Evolutionary conservation across 1,284 basidiomycete species (phyloP), one percentile per base, ranked within the genome.

Genomic region (Microbotryum scabiosae): DNA sequence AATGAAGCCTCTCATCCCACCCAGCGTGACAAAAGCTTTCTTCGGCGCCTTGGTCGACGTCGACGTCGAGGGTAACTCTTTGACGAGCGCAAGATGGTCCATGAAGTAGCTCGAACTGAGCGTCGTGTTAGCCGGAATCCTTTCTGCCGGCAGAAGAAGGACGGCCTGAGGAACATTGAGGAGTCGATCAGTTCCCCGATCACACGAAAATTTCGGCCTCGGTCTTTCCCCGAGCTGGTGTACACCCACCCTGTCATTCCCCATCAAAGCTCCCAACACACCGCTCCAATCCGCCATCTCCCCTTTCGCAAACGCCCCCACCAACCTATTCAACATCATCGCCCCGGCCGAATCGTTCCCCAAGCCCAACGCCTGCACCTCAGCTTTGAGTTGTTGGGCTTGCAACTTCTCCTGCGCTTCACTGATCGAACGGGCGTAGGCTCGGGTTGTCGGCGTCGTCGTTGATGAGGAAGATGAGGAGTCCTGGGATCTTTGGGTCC

Each of bases 311-410:
- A 41, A 41, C 43, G 59, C 41, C 25, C 8, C 50, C 10, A 41
- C 57, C 3, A 71, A 46, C 26, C 54, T 63, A 5, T 61, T 53
- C 4, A 70, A 61, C 16, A 71, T 54, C 10, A 54, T 60, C 25
- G 61, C 58, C 1, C 70, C 70, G 5, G 56, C 49, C 14, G 60
- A 63, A 36, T 71, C 70, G 1, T 50, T 46, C 21, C 32, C 53
- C 3, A 71, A 45, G 2, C 70, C 70, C 32, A 68, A 46, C 5
- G 26, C 26, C 45, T 67, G 70, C 20, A 67, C 45, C n/a, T 66
- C 65, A 2, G 65, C 68, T 60, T 67, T 66, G 56, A 71, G 56
- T 9, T 57, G 63, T 51, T 69, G 68, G 10, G 45, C 52, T 48
- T 66, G 60, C 0, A 71, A 54, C n/a, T 62, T 41, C 43, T 61